Evolutionary conservation across 2,329 filamentous ascomycete species (phyloP), one percentile per base, ranked within the genome.

Genomic region (Lachnellula arida): DNA sequence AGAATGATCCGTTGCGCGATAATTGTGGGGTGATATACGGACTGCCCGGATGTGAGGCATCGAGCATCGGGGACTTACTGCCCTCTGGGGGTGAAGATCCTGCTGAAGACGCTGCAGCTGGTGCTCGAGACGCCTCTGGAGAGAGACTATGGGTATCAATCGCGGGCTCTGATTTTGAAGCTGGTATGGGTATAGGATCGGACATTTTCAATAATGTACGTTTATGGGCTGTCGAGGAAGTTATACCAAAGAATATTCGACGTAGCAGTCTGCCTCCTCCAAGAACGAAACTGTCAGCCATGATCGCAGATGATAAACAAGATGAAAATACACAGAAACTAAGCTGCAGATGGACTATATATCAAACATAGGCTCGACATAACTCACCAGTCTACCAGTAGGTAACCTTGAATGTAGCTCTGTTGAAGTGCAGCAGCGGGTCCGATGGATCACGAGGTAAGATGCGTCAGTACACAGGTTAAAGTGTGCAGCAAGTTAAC

Each of bases 1-100:
- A 91, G 71, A 91, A 91, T 15, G 91, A 96, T 15, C 82, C 79
- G 54, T 88, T 87, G 57, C 91, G 84, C 7, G 91, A 95, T 48
- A 91, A 75, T 60, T 77, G 68, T 49, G 84, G 76, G 67, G 78
- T 86, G 47, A 91, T 75, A 60, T 76, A 67, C 50, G 84, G 76
- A 67, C 78, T 86, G 44, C 75, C 70, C n/a, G 73, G 68, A 4
- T 70, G 70, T 2, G 73, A 54, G 76, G 76, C 39, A 32, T 73
- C 76, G n/a, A 81, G 65, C n/a, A 74, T 74, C 52, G 78, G 78
- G 7, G 82, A 80, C 56, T 81, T 79, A 44, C 71, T 69, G 34
- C 75, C 66, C 54, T 80, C 75, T 49, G 73, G 68, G 35, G 76
- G 71, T 7, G 79, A 76, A 72, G 75, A 73, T 37, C 72, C 85